Conservation (phyloP, 1,284 basidiomycete species). For the Papiliotrema flavescens region DNA sequence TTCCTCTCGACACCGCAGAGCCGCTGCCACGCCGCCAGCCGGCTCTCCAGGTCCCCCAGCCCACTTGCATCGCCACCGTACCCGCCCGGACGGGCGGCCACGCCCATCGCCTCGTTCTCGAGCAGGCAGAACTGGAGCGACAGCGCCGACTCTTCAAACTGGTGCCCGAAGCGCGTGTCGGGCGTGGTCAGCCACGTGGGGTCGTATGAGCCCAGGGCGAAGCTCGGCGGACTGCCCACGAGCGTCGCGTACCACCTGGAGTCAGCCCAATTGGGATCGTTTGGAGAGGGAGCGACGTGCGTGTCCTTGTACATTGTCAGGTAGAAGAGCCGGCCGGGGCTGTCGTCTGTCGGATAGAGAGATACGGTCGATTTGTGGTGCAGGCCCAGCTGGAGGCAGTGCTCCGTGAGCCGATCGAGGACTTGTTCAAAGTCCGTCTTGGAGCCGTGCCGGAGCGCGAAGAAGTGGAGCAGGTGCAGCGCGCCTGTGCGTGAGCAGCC, state of each 20-base stretch:
- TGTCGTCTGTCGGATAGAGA: not conserved
- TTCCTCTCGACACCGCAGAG: not conserved
- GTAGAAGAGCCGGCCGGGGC: not conserved
- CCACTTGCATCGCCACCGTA: not conserved
- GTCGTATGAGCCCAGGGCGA: not conserved
- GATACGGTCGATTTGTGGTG: not conserved
- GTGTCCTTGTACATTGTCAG: slow-evolving; percentile 1
- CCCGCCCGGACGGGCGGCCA: not conserved
- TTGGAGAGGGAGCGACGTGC: not conserved
- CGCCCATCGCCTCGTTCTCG: not conserved
- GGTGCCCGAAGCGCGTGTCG: too few relatives aligned
- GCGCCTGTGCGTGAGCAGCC: not conserved
- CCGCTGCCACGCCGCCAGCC: not conserved
- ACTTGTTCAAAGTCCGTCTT: not conserved
- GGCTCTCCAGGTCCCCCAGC: not conserved
- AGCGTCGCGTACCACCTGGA: not conserved
- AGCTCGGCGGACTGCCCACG: not conserved
- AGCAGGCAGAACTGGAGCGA: not conserved
- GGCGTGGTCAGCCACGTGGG: not conserved
- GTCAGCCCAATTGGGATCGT: not conserved
- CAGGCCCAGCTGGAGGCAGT: not conserved
- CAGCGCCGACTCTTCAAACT: not conserved
- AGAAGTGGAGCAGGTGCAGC: not conserved
- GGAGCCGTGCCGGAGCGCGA: not conserved
- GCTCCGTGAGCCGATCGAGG: not conserved